phyloP scores from a whole-genome alignment of 371 early-diverging fungal species.

The Entomophthora muscae region DNA sequence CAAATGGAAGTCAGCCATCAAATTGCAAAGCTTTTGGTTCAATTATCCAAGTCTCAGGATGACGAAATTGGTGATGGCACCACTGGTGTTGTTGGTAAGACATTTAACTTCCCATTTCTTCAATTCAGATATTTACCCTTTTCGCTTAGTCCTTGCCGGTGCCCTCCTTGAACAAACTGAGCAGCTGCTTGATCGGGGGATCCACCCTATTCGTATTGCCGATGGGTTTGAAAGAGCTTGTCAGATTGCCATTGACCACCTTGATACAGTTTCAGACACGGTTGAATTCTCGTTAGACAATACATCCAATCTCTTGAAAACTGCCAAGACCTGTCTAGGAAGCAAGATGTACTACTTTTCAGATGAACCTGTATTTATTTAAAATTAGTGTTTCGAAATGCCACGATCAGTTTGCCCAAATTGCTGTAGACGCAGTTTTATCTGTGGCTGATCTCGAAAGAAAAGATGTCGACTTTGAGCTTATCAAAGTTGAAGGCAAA shows the following conservation, averaged over 20 bases:
- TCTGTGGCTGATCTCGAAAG: conserved; percentile 96
- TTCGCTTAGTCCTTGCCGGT: conserved; percentile 80
- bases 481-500: conserved; percentile 98
- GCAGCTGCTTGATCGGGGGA: conserved; percentile 86
- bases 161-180: conserved; percentile 96
- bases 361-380: neutral
- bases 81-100: conserved; percentile 93
- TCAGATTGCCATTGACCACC: conserved; percentile 72
- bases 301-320: conserved; percentile 77
- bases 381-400: conserved; percentile 75
- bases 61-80: conserved; percentile 99
- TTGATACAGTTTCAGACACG: conserved; percentile 82
- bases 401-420: conserved; percentile 94
- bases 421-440: conserved; percentile 96
- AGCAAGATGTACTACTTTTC: conserved; percentile 76
- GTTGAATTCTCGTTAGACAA: conserved; percentile 71
- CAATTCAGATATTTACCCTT: neutral
- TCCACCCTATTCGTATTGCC: conserved; percentile 98
- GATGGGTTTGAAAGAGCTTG: conserved; percentile 98
- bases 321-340: conserved; percentile 95
- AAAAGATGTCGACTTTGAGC: conserved; percentile 98
- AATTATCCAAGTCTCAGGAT: conserved; percentile 97
- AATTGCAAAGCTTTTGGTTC: conserved; percentile 95
- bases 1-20: conserved; percentile 99
- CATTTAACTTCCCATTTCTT: conserved; percentile 8